Evolutionary conservation across 2,329 filamentous ascomycete species (phyloP).

Genomic region (Aspergillus sp.): DNA sequence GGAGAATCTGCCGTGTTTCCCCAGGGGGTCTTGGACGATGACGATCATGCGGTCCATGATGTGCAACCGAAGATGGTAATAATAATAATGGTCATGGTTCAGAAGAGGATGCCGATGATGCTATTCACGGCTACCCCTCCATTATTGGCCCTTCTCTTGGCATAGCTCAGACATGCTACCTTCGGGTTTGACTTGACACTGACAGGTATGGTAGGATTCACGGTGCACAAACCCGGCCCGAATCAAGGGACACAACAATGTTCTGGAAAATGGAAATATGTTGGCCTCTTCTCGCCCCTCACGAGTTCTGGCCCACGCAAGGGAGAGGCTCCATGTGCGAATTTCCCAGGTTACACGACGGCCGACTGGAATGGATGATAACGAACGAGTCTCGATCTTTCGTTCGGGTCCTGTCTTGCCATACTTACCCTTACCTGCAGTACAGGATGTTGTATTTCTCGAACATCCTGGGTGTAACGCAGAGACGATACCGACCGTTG

Average conservation of each 20-base stretch:
- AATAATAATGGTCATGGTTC: too few relatives aligned
- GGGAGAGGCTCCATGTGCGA: constrained; percentile 3
- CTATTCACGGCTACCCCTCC: not conserved
- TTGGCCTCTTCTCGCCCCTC: not conserved
- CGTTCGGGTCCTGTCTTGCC: not conserved
- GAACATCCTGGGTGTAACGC: not conserved
- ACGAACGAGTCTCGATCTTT: too few relatives aligned
- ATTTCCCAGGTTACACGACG: not conserved
- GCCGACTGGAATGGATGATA: too few relatives aligned
- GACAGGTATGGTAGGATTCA: not conserved
- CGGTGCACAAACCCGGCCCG: not conserved
- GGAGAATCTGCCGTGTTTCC: not conserved
- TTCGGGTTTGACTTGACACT: not conserved
- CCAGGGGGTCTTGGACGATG: not conserved
- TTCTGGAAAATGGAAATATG: constrained; percentile 3
- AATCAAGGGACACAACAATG: not conserved
- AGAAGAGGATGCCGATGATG: not conserved
- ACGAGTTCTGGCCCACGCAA: not conserved
- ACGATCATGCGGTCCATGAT: constrained; percentile 3
- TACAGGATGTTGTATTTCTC: too few relatives aligned
- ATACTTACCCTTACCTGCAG: not conserved
- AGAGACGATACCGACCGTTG: not conserved
- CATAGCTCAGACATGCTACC: not conserved
- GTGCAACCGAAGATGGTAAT: not conserved
- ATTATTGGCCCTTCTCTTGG: not conserved